Conservation (phyloP, 1,284 basidiomycete species). For the Stygiomarasmius scandens region DNA sequence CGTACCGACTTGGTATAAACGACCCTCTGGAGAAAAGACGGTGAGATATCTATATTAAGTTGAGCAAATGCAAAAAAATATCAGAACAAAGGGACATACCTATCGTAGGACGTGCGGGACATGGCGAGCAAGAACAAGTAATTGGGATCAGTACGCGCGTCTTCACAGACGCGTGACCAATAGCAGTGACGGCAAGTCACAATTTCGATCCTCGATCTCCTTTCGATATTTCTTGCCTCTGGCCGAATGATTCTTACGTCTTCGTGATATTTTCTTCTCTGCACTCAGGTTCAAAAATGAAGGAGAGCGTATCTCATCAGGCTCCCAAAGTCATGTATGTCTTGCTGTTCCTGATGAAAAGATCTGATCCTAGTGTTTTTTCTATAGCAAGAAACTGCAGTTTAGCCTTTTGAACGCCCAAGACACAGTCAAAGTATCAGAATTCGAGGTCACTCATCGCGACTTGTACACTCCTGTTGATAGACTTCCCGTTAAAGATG, state of each 20-base stretch:
- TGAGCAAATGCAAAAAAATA: neutral
- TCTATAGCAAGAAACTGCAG: slow-evolving; percentile 85
- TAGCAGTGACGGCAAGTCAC: slow-evolving; percentile 3
- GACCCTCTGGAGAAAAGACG: slow-evolving; percentile 93
- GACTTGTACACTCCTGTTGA: slow-evolving; percentile 86
- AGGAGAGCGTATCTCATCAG: slow-evolving; percentile 85
- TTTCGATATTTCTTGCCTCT: neutral
- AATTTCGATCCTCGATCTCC: neutral
- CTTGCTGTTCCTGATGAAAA: neutral
- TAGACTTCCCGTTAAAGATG: slow-evolving; percentile 85
- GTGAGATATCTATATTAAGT: slow-evolving; percentile 71
- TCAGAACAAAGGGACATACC: slow-evolving; percentile 37
- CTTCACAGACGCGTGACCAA: slow-evolving; percentile 32
- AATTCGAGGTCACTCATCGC: slow-evolving; percentile 91
- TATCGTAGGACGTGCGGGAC: slow-evolving; percentile 85
- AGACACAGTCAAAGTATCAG: slow-evolving; percentile 91
- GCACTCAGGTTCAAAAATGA: slow-evolving; percentile 51
- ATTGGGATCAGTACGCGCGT: slow-evolving; percentile 54
- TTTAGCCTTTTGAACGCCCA: slow-evolving; percentile 91
- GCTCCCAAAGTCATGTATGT: slow-evolving; percentile 92
- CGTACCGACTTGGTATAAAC: slow-evolving; percentile 96
- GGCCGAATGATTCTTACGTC: neutral
- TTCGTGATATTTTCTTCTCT: neutral
- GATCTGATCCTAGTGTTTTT: neutral
- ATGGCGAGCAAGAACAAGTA: slow-evolving; percentile 44